Evolutionary conservation across 202 grass and related monocot genomes (phyloP).

Genomic region (Musa balbisiana): DNA sequence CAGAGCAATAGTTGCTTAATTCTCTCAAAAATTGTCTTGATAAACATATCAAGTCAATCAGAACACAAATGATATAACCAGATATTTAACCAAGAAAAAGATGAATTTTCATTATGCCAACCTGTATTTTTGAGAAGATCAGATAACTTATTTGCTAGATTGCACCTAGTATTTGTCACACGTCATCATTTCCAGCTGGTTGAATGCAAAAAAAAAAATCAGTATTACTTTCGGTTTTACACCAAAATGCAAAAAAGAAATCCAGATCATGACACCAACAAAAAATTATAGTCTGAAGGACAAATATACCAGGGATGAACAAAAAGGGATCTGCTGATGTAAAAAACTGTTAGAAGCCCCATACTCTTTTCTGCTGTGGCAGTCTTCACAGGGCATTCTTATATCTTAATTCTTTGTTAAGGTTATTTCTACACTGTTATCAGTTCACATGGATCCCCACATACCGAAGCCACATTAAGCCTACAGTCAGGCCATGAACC

Average conservation of each 20-base stretch:
- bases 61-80: background rate
- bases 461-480: too few species aligned
- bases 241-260: background rate
- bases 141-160: constrained; percentile 8
- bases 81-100: background rate
- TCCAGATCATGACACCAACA: background rate
- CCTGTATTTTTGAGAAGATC: constrained; percentile 3
- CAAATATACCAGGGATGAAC: background rate
- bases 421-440: too few species aligned
- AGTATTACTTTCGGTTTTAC: background rate
- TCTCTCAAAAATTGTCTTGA: background rate
- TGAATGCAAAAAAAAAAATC: constrained; percentile 1
- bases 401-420: too few species aligned
- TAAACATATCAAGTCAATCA: background rate
- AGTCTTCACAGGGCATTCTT: too few species aligned
- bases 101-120: background rate
- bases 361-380: too few species aligned
- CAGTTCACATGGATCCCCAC: too few species aligned
- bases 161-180: constrained; percentile 5
- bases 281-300: background rate
- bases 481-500: too few species aligned
- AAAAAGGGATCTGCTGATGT: background rate
- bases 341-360: too few species aligned
- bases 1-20: too few species aligned
- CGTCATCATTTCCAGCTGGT: constrained; percentile 16